Evolutionary conservation across 371 early-diverging fungal genomes (phyloP).

Genomic region (Mortierella sp.): DNA sequence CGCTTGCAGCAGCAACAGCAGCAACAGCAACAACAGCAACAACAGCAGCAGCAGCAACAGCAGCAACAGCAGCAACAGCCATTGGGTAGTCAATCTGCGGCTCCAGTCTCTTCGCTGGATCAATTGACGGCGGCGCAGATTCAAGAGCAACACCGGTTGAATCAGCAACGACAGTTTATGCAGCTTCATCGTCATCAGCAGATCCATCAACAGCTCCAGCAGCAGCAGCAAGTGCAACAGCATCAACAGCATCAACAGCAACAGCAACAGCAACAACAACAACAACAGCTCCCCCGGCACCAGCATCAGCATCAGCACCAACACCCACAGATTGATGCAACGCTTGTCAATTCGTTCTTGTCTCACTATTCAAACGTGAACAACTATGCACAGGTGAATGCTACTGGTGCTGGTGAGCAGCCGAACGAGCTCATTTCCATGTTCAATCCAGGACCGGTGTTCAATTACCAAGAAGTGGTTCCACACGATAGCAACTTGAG

Average conservation of each 20-base stretch:
- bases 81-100: neutral
- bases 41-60: constrained; percentile 24
- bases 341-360: constrained; percentile 18
- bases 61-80: constrained; percentile 23
- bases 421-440: constrained; percentile 44
- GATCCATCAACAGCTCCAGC: constrained; percentile 20
- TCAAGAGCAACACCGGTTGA: constrained; percentile 44
- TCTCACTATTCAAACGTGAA: constrained; percentile 42
- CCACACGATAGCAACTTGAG: constrained; percentile 24
- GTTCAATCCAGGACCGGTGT: constrained; percentile 29
- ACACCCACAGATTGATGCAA: constrained; percentile 12
- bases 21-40: constrained; percentile 24
- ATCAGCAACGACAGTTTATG: constrained; percentile 42
- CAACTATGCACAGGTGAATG: constrained; percentile 42
- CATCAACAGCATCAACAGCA: constrained; percentile 22
- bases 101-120: constrained; percentile 27
- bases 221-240: constrained; percentile 30
- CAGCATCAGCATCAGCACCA: constrained; percentile 27
- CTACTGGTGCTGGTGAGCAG: too few species aligned
- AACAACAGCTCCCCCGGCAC: constrained; percentile 17
- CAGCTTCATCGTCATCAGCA: constrained; percentile 26
- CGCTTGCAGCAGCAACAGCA: constrained; percentile 22
- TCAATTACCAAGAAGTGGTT: constrained; percentile 32
- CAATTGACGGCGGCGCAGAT: constrained; percentile 43
- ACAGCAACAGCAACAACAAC: constrained; percentile 25